Conservation (phyloP, 2,329 filamentous ascomycete genomes). For the Apiospora saccharicola region DNA sequence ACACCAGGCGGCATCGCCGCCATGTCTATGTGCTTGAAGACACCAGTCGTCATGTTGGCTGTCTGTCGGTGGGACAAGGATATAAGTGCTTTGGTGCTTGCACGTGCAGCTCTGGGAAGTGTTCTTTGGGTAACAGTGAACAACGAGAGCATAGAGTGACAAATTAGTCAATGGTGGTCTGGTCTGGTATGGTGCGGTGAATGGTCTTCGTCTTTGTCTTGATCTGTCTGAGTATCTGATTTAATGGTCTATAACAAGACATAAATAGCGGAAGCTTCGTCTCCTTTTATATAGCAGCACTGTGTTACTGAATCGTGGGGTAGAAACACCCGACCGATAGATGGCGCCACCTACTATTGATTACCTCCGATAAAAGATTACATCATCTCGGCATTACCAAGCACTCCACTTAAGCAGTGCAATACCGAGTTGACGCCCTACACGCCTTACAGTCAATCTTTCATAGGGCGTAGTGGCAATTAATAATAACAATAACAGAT, state of each 20-base stretch:
- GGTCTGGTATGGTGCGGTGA: background rate
- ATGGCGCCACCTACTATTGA: constrained; percentile 17
- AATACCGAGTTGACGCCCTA: background rate
- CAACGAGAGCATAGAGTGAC: background rate
- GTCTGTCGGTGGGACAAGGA: constrained; percentile 15
- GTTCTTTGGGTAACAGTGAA: background rate
- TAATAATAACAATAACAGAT: constrained; percentile 15
- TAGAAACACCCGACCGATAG: constrained; percentile 3
- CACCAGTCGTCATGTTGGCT: constrained; percentile 61
- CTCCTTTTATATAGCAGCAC: background rate
- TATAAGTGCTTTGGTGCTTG: background rate
- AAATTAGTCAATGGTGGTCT: background rate
- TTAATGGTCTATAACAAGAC: too few relatives aligned
- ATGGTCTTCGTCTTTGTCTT: background rate
- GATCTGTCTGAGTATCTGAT: background rate
- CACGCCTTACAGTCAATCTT: background rate
- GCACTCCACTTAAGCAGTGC: constrained; percentile 1
- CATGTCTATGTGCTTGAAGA: constrained; percentile 68
- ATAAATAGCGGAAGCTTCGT: background rate
- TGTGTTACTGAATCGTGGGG: background rate
- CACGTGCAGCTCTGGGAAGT: background rate
- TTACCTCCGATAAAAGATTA: constrained; percentile 15
- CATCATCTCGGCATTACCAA: constrained; percentile 20
- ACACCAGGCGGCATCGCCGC: constrained; percentile 50
- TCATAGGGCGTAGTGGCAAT: background rate